Evolutionary conservation across 176 grass and related monocot species (phyloP).

Genomic region (Calamus simplicifolius): DNA sequence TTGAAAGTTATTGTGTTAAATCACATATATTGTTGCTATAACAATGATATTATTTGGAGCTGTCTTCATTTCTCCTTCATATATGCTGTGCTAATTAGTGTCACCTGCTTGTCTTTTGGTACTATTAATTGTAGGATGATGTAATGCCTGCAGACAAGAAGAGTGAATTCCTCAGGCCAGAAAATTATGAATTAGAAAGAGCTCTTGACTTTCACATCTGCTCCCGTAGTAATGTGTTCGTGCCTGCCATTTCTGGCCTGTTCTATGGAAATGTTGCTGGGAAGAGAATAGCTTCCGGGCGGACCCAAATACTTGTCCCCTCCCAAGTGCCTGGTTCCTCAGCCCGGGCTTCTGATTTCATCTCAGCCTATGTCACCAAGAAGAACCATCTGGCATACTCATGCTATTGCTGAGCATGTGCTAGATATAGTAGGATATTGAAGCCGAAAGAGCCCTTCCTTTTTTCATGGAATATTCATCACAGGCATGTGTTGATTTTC

Average conservation of each 20-base stretch:
- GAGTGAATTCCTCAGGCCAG: conserved; percentile 8
- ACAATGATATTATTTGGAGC: too few relatives aligned
- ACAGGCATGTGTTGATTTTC: too few relatives aligned
- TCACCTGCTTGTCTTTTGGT: too few relatives aligned
- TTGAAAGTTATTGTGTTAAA: too few relatives aligned
- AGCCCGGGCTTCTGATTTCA: conserved; percentile 10
- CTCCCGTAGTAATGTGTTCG: conserved; percentile 19
- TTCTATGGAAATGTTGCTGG: conserved; percentile 28
- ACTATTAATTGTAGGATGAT: conserved; percentile 28
- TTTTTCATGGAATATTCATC: neutral
- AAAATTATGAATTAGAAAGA: conserved; percentile 17
- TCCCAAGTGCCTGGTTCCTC: neutral
- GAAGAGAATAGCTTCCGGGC: conserved; percentile 24
- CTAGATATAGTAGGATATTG: neutral
- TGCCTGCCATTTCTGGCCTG: conserved; percentile 19
- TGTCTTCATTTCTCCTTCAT: too few relatives aligned
- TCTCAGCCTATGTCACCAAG: conserved; percentile 28
- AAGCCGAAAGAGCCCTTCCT: neutral
- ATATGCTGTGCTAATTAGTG: too few relatives aligned
- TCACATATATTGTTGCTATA: too few relatives aligned
- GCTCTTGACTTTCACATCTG: conserved; percentile 30
- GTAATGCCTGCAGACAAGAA: conserved; percentile 31
- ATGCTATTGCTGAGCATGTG: conserved; percentile 27
- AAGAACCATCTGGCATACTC: conserved; percentile 41
- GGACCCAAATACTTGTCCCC: conserved; percentile 18